Base-by-base conservation (phyloP, 1,284 basidiomycete genomes). In the Bondarzewia mesenterica region DNA sequence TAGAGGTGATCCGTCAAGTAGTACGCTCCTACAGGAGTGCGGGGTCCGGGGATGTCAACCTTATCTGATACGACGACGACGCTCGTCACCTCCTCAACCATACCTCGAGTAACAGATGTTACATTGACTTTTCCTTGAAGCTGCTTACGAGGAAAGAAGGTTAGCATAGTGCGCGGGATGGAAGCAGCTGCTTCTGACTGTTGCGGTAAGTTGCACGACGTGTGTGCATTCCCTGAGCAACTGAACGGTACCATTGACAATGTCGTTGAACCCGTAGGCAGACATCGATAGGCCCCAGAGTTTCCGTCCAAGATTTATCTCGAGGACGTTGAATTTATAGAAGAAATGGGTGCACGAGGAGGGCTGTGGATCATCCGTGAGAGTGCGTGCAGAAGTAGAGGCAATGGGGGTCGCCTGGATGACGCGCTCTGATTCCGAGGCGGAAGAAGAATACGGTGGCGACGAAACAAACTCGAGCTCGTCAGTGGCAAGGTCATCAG, bases 181-280 rank as follows among this genome's bases (percentile, higher is more conserved):
- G 21, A 10, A 27, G 42, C 18, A 16, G 32, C 21, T 7, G 2
- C 57, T 70, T 49, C 64, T 66, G 21, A 65, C 64, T n/a, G 64
- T 64, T 12, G 73, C 60, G 32, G 64, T 59, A 35, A 64, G 51
- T 4, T 52, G 52, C 18, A 45, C 27, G 15, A 72, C 61, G 42
- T 67, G 62, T 21, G 62, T 62, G 47, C 65, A 65, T 21, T 61
- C 58, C 42, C 64, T 65, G 16, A 52, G 57, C 43, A 75, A 60
- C 32, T 57, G 60, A 15, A 75, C 51, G 8, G 59, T 50, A n/a
- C 74, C 74, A 37, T 71, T 63, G 16, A 74, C 63, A 15, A 57
- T 56, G 5, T 65, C 69, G 32, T 67, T 63, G 36, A 64, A 54
- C 22, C 74, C 73, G 54, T 73, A 77, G 8, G 64, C 62, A 8